phyloP scores from a whole-genome alignment of 1,284 basidiomycete genomes.

The Papiliotrema nemorosa region DNA sequence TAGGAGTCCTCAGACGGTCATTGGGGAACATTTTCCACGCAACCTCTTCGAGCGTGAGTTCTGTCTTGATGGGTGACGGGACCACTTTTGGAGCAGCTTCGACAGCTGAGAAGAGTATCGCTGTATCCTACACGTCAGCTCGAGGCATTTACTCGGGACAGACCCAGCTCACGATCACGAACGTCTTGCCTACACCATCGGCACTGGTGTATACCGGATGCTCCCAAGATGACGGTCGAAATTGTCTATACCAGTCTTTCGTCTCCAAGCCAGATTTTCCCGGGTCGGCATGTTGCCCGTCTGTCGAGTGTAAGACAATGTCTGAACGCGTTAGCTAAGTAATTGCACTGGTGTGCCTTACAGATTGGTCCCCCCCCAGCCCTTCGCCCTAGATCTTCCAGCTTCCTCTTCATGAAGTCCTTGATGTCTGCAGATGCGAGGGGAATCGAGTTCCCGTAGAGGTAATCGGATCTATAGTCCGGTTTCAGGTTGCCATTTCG shows the following conservation, averaged over 20 bases:
- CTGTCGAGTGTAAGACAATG: conserved; percentile 29
- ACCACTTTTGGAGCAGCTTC: conserved; percentile 14
- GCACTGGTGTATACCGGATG: conserved; percentile 20
- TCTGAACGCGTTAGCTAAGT: conserved; percentile 16
- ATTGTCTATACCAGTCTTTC: conserved; percentile 12
- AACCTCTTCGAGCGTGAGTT: conserved; percentile 20
- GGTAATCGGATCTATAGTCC: conserved; percentile 22
- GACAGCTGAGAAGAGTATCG: conserved; percentile 32
- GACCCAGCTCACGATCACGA: conserved; percentile 26
- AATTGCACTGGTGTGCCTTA: conserved; percentile 13
- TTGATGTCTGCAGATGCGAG: conserved; percentile 15
- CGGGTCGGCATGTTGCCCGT: conserved; percentile 15
- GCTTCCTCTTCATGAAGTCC: conserved; percentile 17
- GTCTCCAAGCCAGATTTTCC: conserved; percentile 16
- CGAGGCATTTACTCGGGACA: neutral
- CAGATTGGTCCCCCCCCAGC: conserved; percentile 37
- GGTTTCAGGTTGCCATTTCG: conserved; percentile 21
- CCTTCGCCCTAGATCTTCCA: conserved; percentile 24
- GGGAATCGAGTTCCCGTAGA: conserved; percentile 29
- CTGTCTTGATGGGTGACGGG: conserved; percentile 11
- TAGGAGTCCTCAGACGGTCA: conserved; percentile 10
- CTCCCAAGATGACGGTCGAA: conserved; percentile 20
- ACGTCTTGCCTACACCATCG: conserved; percentile 19
- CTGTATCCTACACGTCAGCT: conserved; percentile 27
- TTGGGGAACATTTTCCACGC: conserved; percentile 21